Evolutionary conservation across 2,329 filamentous ascomycete genomes (phyloP).

Genomic region (Fusarium multiceps): DNA sequence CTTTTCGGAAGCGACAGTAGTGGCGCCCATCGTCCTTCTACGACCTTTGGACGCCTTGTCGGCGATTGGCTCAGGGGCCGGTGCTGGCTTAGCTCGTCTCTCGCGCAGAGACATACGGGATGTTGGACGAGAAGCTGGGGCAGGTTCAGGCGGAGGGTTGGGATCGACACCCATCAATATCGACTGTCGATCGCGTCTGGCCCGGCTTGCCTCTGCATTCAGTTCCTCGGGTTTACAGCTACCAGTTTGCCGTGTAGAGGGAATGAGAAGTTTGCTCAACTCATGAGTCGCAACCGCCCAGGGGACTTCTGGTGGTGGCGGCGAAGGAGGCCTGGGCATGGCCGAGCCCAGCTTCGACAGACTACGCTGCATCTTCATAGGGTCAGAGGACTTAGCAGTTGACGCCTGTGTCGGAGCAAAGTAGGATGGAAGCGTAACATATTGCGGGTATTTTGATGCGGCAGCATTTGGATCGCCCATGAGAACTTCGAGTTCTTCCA

Average conservation of each 20-base stretch:
- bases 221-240: slow-evolving; percentile 85
- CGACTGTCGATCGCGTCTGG: slow-evolving; percentile 73
- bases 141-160: slow-evolving; percentile 39
- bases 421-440: slow-evolving; percentile 75
- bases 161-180: slow-evolving; percentile 51
- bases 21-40: slow-evolving; percentile 69
- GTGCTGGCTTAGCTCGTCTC: slow-evolving; percentile 70
- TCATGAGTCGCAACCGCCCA: slow-evolving; percentile 89
- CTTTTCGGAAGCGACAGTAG: slow-evolving; percentile 45
- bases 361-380: slow-evolving; percentile 72
- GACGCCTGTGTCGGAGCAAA: slow-evolving; percentile 90
- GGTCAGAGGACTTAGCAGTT: slow-evolving; percentile 79
- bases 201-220: slow-evolving; percentile 72
- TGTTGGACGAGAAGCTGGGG: slow-evolving; percentile 58
- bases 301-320: slow-evolving; percentile 82
- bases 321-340: slow-evolving; percentile 62
- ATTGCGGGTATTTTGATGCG: slow-evolving; percentile 64
- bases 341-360: slow-evolving; percentile 64
- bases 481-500: slow-evolving; percentile 76
- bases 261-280: slow-evolving; percentile 84
- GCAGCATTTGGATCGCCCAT: slow-evolving; percentile 59
- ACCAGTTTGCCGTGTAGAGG: slow-evolving; percentile 75
- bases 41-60: slow-evolving; percentile 56
- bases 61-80: slow-evolving; percentile 58
- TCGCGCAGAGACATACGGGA: slow-evolving; percentile 78